These are phyloP conservation scores for Penicillium sp. DNA, from an alignment of 2,329 filamentous ascomycete species.

Conservation along the genomic window DNA sequence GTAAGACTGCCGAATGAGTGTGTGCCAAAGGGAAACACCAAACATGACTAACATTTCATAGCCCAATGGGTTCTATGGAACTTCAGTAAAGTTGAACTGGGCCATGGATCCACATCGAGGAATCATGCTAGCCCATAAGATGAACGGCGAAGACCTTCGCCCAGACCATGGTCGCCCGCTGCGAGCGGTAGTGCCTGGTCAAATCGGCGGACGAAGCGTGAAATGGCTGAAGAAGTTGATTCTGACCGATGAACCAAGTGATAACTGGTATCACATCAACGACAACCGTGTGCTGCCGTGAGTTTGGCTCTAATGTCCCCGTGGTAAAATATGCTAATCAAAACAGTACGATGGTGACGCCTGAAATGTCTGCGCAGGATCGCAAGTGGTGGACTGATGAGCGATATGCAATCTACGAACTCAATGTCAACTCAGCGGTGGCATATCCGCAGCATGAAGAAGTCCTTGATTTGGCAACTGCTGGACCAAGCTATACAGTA, in stretches of 20 bases:
- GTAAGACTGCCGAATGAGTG: constrained; percentile 35
- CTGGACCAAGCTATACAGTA: constrained; percentile 60
- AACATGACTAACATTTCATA: constrained; percentile 28
- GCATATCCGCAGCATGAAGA: constrained; percentile 81
- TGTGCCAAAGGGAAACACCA: not conserved
- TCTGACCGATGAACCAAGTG: constrained; percentile 74
- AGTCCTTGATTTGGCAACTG: constrained; percentile 53
- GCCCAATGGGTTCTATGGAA: constrained; percentile 87
- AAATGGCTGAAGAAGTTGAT: constrained; percentile 88
- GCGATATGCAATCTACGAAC: constrained; percentile 87
- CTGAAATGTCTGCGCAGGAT: constrained; percentile 74
- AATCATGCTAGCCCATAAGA: constrained; percentile 83
- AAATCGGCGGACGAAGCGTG: constrained; percentile 88
- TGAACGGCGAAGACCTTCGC: constrained; percentile 80
- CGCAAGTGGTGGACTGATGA: constrained; percentile 84
- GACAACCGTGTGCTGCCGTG: constrained; percentile 84
- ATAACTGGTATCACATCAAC: constrained; percentile 95
- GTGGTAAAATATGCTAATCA: not conserved
- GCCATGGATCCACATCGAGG: constrained; percentile 79
- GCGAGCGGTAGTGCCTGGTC: constrained; percentile 80
- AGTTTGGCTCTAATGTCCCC: constrained; percentile 21
- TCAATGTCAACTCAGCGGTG: constrained; percentile 82
- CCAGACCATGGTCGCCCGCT: constrained; percentile 87
- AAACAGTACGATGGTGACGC: constrained; percentile 72
- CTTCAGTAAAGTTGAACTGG: constrained; percentile 85